Base-by-base conservation (phyloP, 139 green algal genomes). In the Chlorella ohadii region DNA sequence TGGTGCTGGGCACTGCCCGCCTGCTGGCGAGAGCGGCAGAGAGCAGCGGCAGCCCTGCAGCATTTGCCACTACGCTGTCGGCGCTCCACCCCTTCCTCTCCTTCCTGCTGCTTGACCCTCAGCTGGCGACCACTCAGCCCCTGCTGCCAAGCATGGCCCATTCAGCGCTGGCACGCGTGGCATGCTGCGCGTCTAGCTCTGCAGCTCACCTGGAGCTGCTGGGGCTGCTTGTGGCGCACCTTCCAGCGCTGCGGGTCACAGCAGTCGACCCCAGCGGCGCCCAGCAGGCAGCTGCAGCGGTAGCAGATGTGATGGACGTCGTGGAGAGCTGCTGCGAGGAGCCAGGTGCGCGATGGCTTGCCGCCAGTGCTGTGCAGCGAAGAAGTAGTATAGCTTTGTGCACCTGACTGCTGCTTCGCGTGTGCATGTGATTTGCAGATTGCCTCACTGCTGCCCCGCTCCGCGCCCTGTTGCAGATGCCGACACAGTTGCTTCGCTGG, bases 241-340 rank as follows among this genome's bases (percentile, higher is more conserved):
- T 86, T 20, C 51, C 81, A 4, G 73, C 81, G 22, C 51, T 81
- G 75, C 75, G 75, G 19, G n/a, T 31, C 31, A 13, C 41, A 25
- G 44, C 31, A 55, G 80, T 51, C 59, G 51, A 59, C 51, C 2
- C 12, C 51, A 59, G 51, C 51, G 22, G 51, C 51, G 51, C 15
- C 51, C 73, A 11, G 72, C 63, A 7, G 51, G 51, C 51, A 59
- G 51, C 51, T 23, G 22, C n/a, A 27, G 68, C 61, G 12, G 19
- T 86, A 9, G 47, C 16, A 11, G 70, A 86, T 34, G 73, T 86
- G 41, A 55, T 86, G 67, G 81, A 86, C 31, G 41, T 80, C 4
- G 12, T 85, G 57, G 80, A 85, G 57, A 22, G 27, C 15, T 85
- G 80, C 28, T 15, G 16, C 15, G 55, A 81, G 38, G 80, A 85